Evolutionary conservation across 2,329 filamentous ascomycete species (phyloP).

Genomic region (Hortaea sp.): DNA sequence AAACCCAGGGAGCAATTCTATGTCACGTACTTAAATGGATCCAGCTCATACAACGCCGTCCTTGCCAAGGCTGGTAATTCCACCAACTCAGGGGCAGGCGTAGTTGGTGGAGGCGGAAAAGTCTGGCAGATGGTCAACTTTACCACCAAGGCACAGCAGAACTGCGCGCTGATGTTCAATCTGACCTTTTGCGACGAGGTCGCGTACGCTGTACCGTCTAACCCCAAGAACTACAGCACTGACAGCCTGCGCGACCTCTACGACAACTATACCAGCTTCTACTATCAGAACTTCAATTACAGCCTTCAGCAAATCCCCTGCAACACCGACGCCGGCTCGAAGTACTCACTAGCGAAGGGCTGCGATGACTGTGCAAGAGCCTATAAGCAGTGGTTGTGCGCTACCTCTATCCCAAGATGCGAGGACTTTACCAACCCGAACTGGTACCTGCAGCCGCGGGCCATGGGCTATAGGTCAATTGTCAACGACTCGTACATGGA

Average conservation of each 20-base stretch:
- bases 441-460: conserved; percentile 55
- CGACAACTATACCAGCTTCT: conserved; percentile 59
- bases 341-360: conserved; percentile 69
- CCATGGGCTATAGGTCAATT: conserved; percentile 43
- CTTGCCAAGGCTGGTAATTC: conserved; percentile 52
- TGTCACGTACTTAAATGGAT: conserved; percentile 62
- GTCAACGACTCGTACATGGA: not conserved
- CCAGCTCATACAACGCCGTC: conserved; percentile 61
- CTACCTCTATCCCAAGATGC: conserved; percentile 84
- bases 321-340: conserved; percentile 60
- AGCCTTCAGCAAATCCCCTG: conserved; percentile 78
- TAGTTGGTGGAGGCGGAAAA: conserved; percentile 61
- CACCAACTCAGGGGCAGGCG: conserved; percentile 43
- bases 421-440: conserved; percentile 61
- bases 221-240: conserved; percentile 52
- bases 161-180: conserved; percentile 77
- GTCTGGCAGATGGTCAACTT: conserved; percentile 67
- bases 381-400: conserved; percentile 94
- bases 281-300: conserved; percentile 71
- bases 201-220: conserved; percentile 83
- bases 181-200: conserved; percentile 82
- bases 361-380: conserved; percentile 68
- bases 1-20: conserved; percentile 83
- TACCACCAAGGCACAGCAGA: conserved; percentile 63
- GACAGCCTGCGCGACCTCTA: conserved; percentile 60